phyloP scores from a whole-genome alignment of 2,329 filamentous ascomycete genomes.

The Fusarium agapanthi region DNA sequence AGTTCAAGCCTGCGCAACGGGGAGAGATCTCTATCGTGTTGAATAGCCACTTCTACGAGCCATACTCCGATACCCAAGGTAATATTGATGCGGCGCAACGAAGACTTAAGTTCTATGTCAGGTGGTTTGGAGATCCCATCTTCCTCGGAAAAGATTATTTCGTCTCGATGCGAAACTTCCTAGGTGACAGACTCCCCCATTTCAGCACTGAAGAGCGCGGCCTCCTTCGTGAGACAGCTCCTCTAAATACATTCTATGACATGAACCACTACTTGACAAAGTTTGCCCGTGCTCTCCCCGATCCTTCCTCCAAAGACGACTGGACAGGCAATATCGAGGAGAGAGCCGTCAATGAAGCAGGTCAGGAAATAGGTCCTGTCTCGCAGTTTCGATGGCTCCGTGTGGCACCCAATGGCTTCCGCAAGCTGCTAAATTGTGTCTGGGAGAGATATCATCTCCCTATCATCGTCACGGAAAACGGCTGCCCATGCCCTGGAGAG shows the following conservation, averaged over 20 bases:
- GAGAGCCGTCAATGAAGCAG: background rate
- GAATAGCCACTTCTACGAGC: slow-evolving; percentile 3
- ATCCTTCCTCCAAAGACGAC: slow-evolving; percentile 33
- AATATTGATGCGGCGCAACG: background rate
- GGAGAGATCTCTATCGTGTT: background rate
- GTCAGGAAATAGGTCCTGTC: slow-evolving; percentile 10
- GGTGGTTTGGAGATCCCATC: background rate
- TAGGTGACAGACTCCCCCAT: background rate
- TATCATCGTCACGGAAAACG: background rate
- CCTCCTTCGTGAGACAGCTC: background rate
- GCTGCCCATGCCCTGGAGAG: background rate
- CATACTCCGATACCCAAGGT: background rate
- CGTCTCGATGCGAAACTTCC: background rate
- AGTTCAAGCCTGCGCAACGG: background rate
- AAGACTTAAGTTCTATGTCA: background rate
- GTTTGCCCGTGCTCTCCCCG: slow-evolving; percentile 38
- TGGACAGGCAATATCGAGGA: slow-evolving; percentile 32
- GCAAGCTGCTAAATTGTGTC: slow-evolving; percentile 36
- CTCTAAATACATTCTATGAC: slow-evolving; percentile 44
- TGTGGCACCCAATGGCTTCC: slow-evolving; percentile 26
- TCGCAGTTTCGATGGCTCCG: slow-evolving; percentile 21
- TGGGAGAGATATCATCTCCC: slow-evolving; percentile 30
- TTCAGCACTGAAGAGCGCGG: background rate
- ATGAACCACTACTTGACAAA: slow-evolving; percentile 50
- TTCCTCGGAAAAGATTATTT: background rate